Evolutionary conservation across 2,329 filamentous ascomycete genomes (phyloP), one percentile per base, ranked within the genome.

Genomic region (Chaetomium strumarium): DNA sequence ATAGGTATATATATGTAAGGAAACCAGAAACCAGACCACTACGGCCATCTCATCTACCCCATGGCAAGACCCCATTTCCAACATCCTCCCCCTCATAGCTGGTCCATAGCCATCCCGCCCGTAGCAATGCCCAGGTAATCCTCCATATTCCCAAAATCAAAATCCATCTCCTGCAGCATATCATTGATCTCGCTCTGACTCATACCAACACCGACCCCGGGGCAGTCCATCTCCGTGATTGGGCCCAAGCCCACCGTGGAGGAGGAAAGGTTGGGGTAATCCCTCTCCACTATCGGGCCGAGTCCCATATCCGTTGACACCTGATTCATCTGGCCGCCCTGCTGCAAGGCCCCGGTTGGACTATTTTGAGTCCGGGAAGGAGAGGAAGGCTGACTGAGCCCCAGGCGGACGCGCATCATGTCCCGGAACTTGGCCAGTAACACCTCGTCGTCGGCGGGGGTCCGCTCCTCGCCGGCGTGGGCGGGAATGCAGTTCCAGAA

Each of bases 391-490:
- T 37, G 2, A n/a, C 34, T 16, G 36, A 55, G 70, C 6, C 60
- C 59, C 40, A 68, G 36, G 50, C 66, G 68, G 37, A 63, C 60
- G 36, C 60, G 57, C 58, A 79, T 67, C 60, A 75, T 69, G 1
- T 66, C 64, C 66, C 75, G 78, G 67, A 84, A 84, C 62, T 77
- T 80, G 19, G 65, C 69, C 47, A 84, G 64, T 16, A 84, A 64
- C 2, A 72, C 67, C 0, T 64, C 58, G 58, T 84, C 78, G 43
- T 84, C 80, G 0, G 78, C 80, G 7, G 80, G 67, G 1, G 80
- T 83, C 5, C 60, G 62, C 5, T 17, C 36, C 7, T 13, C 44
- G 2, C 17, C 69, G n/a, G 34, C 34, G 7, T 13, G 13, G n/a
- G 12, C 34, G 14, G 12, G 5, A 2, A 8, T 62, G 30, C 71